Conservation (phyloP, 2,329 filamentous ascomycete species). For the Canariomyces notabilis region DNA sequence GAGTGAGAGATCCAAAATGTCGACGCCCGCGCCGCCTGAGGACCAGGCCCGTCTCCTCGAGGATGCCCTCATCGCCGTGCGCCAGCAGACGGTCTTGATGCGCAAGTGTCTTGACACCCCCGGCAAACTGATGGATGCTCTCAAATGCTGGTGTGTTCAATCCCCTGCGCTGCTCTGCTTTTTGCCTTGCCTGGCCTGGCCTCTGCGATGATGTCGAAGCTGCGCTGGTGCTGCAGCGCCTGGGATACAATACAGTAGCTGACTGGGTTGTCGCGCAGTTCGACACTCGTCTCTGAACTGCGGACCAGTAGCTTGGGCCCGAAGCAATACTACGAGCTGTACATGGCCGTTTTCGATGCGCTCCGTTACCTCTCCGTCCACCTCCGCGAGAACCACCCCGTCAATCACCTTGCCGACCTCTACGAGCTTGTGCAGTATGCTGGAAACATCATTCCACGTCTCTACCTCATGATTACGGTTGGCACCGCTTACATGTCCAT, state of each 20-base stretch:
- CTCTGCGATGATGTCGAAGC: not conserved
- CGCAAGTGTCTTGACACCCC: constrained; percentile 95
- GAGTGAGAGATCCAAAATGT: constrained; percentile 15
- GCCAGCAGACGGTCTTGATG: constrained; percentile 96
- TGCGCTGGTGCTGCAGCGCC: not conserved
- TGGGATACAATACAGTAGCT: not conserved
- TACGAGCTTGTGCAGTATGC: constrained; percentile 98
- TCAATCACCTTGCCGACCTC: constrained; percentile 94
- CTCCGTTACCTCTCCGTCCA: constrained; percentile 94
- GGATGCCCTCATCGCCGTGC: constrained; percentile 92
- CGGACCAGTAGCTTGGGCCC: constrained; percentile 95
- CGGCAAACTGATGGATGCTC: constrained; percentile 98
- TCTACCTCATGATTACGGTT: constrained; percentile 99
- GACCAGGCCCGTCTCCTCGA: constrained; percentile 90
- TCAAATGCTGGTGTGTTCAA: constrained; percentile 92
- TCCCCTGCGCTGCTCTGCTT: not conserved
- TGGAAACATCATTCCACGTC: constrained; percentile 90
- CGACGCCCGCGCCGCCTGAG: constrained; percentile 60
- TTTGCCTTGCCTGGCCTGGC: constrained; percentile 8
- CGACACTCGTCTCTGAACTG: constrained; percentile 95
- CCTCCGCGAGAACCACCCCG: constrained; percentile 92
- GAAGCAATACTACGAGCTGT: constrained; percentile 99
- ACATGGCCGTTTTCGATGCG: constrained; percentile 98
- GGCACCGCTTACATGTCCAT: constrained; percentile 99
- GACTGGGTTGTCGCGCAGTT: constrained; percentile 50